phyloP scores from a whole-genome alignment of 2,329 filamentous ascomycete genomes.

The Aspergillus fijiensis region DNA sequence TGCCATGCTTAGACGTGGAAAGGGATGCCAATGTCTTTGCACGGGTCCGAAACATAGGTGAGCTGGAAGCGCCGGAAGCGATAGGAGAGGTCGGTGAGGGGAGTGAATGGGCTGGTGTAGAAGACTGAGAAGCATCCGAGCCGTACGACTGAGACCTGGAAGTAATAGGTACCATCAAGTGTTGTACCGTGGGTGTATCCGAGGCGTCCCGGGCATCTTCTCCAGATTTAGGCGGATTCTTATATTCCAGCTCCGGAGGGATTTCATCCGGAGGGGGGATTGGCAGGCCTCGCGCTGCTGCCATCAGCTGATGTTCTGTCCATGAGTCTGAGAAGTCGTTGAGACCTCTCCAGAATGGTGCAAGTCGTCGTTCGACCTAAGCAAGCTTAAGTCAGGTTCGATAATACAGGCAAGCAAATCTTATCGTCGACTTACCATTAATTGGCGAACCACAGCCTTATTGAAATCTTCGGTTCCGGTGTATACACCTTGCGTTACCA shows the following conservation, averaged over 20 bases:
- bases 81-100: constrained; percentile 58
- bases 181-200: constrained; percentile 61
- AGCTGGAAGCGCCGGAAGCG: constrained; percentile 49
- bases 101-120: constrained; percentile 62
- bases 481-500: constrained; percentile 93
- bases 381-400: constrained; percentile 20
- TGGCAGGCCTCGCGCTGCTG: constrained; percentile 77
- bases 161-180: constrained; percentile 75
- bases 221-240: constrained; percentile 52
- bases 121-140: constrained; percentile 68
- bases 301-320: constrained; percentile 94
- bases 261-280: constrained; percentile 83
- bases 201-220: constrained; percentile 49
- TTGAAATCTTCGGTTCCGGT: constrained; percentile 90
- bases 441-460: constrained; percentile 80
- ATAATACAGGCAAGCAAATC: background rate
- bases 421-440: constrained; percentile 68
- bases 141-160: constrained; percentile 74
- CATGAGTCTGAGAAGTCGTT: constrained; percentile 85
- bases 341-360: constrained; percentile 92
- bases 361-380: constrained; percentile 89
- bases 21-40: constrained; percentile 87
- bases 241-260: constrained; percentile 63
- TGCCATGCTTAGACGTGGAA: constrained; percentile 70
- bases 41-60: constrained; percentile 71